Evolutionary conservation across 2,329 filamentous ascomycete species (phyloP), one percentile per base, ranked within the genome.

Genomic region (Aspergillus quadricinctus): DNA sequence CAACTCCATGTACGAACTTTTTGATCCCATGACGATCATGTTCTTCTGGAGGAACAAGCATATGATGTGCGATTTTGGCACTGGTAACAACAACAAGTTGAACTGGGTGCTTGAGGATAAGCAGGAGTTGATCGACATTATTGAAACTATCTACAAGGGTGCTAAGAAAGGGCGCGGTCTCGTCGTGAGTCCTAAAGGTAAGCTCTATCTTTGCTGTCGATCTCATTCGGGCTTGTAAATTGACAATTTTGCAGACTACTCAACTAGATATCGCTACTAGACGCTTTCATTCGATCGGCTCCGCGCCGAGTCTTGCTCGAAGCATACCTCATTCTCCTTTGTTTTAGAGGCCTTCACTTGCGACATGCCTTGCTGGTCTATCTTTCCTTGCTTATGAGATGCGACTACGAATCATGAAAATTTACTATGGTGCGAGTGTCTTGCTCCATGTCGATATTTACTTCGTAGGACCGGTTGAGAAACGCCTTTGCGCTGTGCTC

Each of bases 41-140:
- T 66, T 64, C 53, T 68, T 72, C 57, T 68, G 66, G 53, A 86
- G 93, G 60, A 99, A 99, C 74, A 99, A 99, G 75, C 92, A 97
- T 77, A 97, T 97, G 86, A 96, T 77, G 72, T 76, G 74, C 74
- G 93, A 97, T 83, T 92, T 97, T 66, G 93, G 93, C 49, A 99
- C 94, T 1, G 94, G 94, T 63, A 96, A 99, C 78, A 99, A 99
- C 76, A 99, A 99, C 75, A 97, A 97, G 75, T 81, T 97, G 65
- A 97, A 97, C 72, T 96, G 91, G 88, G 90, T 96, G 49, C 80
- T 96, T 19, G 92, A 97, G 76, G 93, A 99, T 71, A 97, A 99
- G 78, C 93, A 97, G 75, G 94, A 99, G 78, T 81, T 99, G 68
- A 96, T 99, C 69, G 94, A 99, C 76, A 99, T 99, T 64, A 87